Percentiles rank a stretch among this genome's conserved stretches.
Conservation (phyloP, 2,329 filamentous ascomycete species). For the Didymella keratinophila region DNA sequence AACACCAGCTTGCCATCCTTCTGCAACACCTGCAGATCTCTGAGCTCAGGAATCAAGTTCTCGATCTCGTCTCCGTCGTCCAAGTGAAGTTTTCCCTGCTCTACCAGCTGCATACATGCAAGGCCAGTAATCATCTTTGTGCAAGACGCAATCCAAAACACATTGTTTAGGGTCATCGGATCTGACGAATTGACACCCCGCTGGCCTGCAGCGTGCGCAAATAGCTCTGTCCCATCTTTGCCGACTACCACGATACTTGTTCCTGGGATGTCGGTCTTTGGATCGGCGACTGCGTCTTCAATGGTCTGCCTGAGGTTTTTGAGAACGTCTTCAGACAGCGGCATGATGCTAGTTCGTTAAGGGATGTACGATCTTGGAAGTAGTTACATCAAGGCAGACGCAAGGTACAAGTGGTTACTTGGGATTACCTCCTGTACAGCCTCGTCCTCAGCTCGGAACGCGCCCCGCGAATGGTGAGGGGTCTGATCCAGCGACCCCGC, state of each 20-base stretch:
- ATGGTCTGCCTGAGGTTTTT: constrained; percentile 25
- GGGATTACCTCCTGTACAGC: not conserved
- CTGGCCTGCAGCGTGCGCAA: constrained; percentile 53
- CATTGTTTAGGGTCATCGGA: constrained; percentile 63
- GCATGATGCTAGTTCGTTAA: constrained; percentile 14
- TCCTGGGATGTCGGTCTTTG: constrained; percentile 48
- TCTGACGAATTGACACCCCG: constrained; percentile 51
- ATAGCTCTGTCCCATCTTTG: constrained; percentile 53
- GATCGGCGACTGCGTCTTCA: constrained; percentile 31
- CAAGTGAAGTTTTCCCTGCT: constrained; percentile 40
- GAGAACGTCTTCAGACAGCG: constrained; percentile 21
- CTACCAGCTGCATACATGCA: constrained; percentile 46
- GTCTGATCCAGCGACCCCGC: constrained; percentile 2
- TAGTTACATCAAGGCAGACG: too few species aligned
- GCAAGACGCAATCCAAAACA: constrained; percentile 65
- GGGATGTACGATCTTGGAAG: too few species aligned
- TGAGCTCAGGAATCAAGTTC: constrained; percentile 43
- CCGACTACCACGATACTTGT: constrained; percentile 53
- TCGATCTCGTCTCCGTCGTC: constrained; percentile 41
- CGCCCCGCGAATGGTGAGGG: constrained; percentile 5
- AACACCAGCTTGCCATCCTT: constrained; percentile 43
- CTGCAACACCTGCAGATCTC: constrained; percentile 48
- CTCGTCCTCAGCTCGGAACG: not conserved
- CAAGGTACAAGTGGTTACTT: not conserved
- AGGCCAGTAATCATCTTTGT: constrained; percentile 50